Conservation (phyloP, 2,329 filamentous ascomycete species). For the Fusarium newnesense region DNA sequence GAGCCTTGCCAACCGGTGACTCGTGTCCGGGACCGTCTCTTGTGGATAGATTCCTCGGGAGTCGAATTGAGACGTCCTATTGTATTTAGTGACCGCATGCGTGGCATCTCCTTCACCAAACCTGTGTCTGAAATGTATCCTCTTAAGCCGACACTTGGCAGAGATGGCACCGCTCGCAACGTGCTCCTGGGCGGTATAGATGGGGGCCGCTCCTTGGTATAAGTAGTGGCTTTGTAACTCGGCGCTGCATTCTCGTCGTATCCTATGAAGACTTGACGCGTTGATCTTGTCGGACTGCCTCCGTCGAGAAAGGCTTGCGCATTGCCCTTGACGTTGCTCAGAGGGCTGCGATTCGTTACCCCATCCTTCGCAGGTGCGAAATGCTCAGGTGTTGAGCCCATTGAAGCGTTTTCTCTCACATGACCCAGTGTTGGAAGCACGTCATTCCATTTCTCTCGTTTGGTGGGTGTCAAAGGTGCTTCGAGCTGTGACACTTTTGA, state of each 20-base stretch:
- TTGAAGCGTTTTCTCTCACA: slow-evolving; percentile 62
- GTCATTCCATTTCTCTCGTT: background rate
- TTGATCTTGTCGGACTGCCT: background rate
- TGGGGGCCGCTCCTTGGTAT: slow-evolving; percentile 2
- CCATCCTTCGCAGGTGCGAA: background rate
- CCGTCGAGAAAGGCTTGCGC: background rate
- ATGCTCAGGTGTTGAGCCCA: slow-evolving; percentile 50
- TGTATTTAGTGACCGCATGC: slow-evolving; percentile 43
- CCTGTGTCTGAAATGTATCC: background rate
- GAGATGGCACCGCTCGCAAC: slow-evolving; percentile 42
- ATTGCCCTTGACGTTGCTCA: slow-evolving; percentile 25
- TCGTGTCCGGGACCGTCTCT: slow-evolving; percentile 37
- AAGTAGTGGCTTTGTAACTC: background rate
- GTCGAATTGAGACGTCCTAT: slow-evolving; percentile 27
- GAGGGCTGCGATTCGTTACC: slow-evolving; percentile 10
- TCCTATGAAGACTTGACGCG: background rate
- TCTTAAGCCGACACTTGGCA: slow-evolving; percentile 29
- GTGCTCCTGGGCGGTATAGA: slow-evolving; percentile 30
- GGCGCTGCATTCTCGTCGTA: slow-evolving; percentile 38
- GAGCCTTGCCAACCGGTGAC: slow-evolving; percentile 32
- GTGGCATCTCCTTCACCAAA: slow-evolving; percentile 11
- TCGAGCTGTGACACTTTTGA: slow-evolving; percentile 62
- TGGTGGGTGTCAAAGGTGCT: slow-evolving; percentile 25
- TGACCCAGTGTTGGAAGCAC: slow-evolving; percentile 49
- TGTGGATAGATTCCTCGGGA: slow-evolving; percentile 31